phyloP scores from a whole-genome alignment of 768 basidiomycete genomes.

The Leccinum rimulosum region DNA sequence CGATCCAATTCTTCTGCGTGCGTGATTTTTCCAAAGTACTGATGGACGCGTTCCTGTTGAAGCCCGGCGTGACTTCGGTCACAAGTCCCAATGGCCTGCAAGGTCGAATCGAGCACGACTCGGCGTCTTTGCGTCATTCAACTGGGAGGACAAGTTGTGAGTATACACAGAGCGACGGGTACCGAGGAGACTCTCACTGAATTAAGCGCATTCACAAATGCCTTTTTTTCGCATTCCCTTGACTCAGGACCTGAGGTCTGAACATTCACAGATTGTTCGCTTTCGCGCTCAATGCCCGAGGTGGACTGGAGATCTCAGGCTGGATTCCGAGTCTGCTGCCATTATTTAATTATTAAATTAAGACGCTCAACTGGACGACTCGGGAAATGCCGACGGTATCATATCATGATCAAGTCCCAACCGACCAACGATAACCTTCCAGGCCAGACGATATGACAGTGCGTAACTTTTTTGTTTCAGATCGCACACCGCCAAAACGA shows the following conservation, averaged over 20 bases:
- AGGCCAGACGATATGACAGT: constrained; percentile 96
- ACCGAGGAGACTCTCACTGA: constrained; percentile 44
- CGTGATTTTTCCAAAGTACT: too few species aligned
- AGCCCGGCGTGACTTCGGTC: constrained; percentile 72
- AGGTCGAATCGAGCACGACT: constrained; percentile 91
- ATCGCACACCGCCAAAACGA: constrained; percentile 20
- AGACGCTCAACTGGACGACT: too few species aligned
- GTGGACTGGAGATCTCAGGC: constrained; percentile 33
- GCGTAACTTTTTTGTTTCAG: constrained; percentile 34
- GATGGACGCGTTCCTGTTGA: constrained; percentile 32
- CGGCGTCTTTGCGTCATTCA: constrained; percentile 82
- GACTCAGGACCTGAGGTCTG: too few species aligned
- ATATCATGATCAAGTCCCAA: too few species aligned
- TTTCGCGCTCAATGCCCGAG: constrained; percentile 28
- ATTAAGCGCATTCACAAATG: constrained; percentile 82
- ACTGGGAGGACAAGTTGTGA: constrained; percentile 1
- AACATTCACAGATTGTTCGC: constrained; percentile 45
- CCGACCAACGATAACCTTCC: too few species aligned
- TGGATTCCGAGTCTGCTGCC: constrained; percentile 17
- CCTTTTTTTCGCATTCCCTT: constrained; percentile 43
- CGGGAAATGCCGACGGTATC: too few species aligned
- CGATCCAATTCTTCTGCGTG: too few species aligned
- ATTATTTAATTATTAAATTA: constrained; percentile 4
- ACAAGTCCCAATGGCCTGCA: constrained; percentile 88
- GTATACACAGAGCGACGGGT: background rate